phyloP scores from a whole-genome alignment of 768 basidiomycete species.

The Trametes maxima region DNA sequence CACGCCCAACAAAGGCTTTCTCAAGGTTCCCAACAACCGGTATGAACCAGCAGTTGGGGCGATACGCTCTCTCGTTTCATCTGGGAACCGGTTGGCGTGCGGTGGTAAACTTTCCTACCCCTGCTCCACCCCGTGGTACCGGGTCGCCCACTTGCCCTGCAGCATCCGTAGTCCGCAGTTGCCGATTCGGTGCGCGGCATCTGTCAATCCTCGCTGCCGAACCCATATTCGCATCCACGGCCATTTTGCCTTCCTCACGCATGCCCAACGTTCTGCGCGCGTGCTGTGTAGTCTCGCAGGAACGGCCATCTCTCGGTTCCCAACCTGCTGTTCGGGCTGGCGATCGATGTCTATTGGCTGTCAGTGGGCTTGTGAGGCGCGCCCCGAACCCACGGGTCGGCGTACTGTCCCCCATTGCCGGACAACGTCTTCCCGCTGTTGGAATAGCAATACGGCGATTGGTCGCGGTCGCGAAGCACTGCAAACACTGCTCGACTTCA shows the following conservation, averaged over 20 bases:
- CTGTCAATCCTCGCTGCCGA: background rate
- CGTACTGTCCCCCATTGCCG: background rate
- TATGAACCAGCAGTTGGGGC: background rate
- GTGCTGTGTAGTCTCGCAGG: background rate
- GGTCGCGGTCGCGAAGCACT: background rate
- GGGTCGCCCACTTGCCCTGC: background rate
- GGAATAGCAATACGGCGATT: constrained; percentile 4
- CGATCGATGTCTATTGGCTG: constrained; percentile 4
- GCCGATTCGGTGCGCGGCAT: background rate
- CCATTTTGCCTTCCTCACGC: constrained; percentile 13
- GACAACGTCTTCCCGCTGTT: constrained; percentile 3
- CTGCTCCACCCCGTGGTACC: constrained; percentile 4
- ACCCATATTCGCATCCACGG: background rate
- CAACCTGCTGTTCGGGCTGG: background rate
- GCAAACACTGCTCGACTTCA: background rate
- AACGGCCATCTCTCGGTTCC: constrained; percentile 1
- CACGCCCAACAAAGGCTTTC: background rate
- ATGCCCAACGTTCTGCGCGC: background rate
- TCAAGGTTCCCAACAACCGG: constrained; percentile 4
- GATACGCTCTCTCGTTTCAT: background rate
- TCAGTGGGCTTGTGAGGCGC: background rate
- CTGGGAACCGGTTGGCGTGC: background rate
- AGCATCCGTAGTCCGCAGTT: background rate
- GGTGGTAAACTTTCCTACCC: background rate
- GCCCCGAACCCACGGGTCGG: constrained; percentile 9